Base-by-base conservation (phyloP, 2,329 filamentous ascomycete genomes). In the Ceratocystis ficicola region DNA sequence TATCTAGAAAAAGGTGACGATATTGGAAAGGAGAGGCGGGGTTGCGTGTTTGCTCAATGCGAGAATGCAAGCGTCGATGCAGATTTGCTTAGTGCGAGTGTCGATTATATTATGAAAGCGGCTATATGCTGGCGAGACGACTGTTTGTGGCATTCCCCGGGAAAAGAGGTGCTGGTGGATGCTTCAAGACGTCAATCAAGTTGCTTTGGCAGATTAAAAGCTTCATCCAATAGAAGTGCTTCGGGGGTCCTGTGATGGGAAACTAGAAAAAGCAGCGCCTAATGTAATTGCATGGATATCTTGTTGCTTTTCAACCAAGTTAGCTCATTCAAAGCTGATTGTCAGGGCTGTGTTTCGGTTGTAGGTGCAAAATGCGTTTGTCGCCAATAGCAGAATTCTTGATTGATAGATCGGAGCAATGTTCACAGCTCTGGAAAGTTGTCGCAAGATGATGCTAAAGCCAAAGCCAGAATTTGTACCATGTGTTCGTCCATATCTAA, bases 1-100 rank as follows among this genome's bases (percentile, higher is more conserved):
- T 50, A 41, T 44, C 30, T 65, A 20, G 32, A 28, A 28, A 36
- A 30, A 17, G 44, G 28, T 41, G 52, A 7, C 3, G 48, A 52
- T 59, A 30, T 7, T 20, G 28, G 55, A 36, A 59, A 59, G 28
- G 55, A 59, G 55, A 59, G 28, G 55, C 55, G 55, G 55, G 55
- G 55, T 36, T 20, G 30, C 30, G 55, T 59, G 55, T 30, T 20
- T 59, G 8, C 25, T 10, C n/a, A 6, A 32, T 32, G 55, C 17
- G 28, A 25, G 55, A n/a, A 20, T 10, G 36, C 25, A 28, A 30
- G 30, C 3, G n/a, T 59, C 28, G 30, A 25, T 41, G 15, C 36
- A 15, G 36, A 41, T 12, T 41, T 41, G 36, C 10, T 3, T 41
- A 41, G 36, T 41, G 15, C 36, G 36, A 41, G 36, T 4, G 36